These are phyloP conservation scores for Alternaria solani DNA, from an alignment of 2,329 filamentous ascomycete species.

Conservation along the genomic window DNA sequence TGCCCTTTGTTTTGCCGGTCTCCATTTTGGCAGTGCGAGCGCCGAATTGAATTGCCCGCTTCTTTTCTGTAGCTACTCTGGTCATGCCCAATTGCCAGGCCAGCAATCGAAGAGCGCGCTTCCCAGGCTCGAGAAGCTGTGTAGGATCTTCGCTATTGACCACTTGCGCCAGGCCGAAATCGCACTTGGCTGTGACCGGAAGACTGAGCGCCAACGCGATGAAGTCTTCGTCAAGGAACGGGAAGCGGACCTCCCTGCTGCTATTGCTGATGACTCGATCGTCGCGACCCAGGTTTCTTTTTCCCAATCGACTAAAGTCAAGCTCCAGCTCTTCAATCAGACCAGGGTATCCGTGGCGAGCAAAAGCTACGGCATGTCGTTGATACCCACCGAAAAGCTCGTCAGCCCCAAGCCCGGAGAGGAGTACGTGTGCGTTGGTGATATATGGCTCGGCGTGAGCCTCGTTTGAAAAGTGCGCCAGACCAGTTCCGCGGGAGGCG, in stretches of 20 bases:
- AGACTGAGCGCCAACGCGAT: conserved; percentile 79
- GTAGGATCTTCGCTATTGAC: conserved; percentile 31
- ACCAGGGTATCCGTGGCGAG: conserved; percentile 71
- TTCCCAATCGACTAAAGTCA: conserved; percentile 84
- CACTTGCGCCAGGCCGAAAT: conserved; percentile 66
- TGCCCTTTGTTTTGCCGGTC: conserved; percentile 58
- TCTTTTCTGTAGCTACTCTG: conserved; percentile 83
- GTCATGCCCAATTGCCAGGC: conserved; percentile 77
- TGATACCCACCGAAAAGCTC: conserved; percentile 95
- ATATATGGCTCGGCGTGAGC: conserved; percentile 58
- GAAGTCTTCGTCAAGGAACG: conserved; percentile 86
- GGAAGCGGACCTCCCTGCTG: conserved; percentile 87
- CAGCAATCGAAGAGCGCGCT: conserved; percentile 79
- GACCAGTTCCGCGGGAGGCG: conserved; percentile 77
- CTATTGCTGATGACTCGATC: conserved; percentile 91
- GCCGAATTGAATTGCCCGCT: conserved; percentile 74
- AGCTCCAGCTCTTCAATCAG: conserved; percentile 84
- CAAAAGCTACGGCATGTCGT: conserved; percentile 80
- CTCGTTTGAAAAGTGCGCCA: conserved; percentile 44
- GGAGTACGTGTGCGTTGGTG: conserved; percentile 79
- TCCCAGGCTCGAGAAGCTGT: conserved; percentile 73
- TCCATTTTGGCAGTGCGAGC: conserved; percentile 55
- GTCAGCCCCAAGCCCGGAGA: conserved; percentile 94
- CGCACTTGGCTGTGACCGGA: conserved; percentile 86
- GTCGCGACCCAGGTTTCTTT: conserved; percentile 93